phyloP scores from a whole-genome alignment of 2,329 filamentous ascomycete species.

The Lachnellula subtilissima region DNA sequence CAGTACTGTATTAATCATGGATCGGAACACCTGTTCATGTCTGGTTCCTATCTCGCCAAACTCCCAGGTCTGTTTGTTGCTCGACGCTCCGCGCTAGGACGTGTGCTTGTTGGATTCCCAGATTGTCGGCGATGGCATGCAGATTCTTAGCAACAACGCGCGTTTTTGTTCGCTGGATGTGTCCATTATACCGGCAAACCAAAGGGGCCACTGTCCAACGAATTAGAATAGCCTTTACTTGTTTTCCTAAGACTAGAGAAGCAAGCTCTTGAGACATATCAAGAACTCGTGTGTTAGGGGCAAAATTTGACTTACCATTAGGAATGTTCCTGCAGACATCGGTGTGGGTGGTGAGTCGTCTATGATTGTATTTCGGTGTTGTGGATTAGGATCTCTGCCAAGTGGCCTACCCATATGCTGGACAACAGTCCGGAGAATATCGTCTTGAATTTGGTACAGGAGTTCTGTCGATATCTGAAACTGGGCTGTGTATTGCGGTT shows the following conservation, averaged over 20 bases:
- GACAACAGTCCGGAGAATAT: slow-evolving; percentile 23
- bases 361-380: background rate
- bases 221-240: too few relatives aligned
- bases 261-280: too few relatives aligned
- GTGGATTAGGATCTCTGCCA: background rate
- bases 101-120: slow-evolving; percentile 25
- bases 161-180: slow-evolving; percentile 8
- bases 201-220: slow-evolving; percentile 23
- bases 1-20: too few relatives aligned
- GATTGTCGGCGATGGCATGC: slow-evolving; percentile 14
- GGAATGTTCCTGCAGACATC: slow-evolving; percentile 19
- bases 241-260: too few relatives aligned
- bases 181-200: slow-evolving; percentile 21
- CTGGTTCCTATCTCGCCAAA: background rate
- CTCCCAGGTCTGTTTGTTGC: background rate
- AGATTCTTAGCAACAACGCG: slow-evolving; percentile 20
- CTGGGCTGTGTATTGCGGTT: slow-evolving; percentile 18
- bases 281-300: too few relatives aligned
- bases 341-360: slow-evolving; percentile 4
- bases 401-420: slow-evolving; percentile 16
- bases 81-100: slow-evolving; percentile 18
- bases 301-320: slow-evolving; percentile 9
- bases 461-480: slow-evolving; percentile 21
- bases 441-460: slow-evolving; percentile 14
- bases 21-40: too few relatives aligned